Conservation (phyloP, 345 rosid genomes). For the Cochlearia excelsa region DNA sequence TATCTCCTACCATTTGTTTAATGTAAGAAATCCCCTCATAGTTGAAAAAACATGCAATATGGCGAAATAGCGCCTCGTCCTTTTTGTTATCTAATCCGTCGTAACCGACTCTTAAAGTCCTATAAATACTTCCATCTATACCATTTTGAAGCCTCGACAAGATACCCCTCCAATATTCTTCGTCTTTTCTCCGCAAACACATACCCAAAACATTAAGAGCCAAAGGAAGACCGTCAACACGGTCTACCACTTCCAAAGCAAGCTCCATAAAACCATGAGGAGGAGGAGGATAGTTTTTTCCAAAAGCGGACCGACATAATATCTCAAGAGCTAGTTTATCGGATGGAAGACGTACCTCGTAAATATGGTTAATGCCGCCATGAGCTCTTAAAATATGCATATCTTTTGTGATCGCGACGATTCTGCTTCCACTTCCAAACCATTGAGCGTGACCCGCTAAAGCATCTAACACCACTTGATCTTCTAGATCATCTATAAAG, state of each 20-base stretch:
- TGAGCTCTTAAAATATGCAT: slow-evolving; percentile 12
- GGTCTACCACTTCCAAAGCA: slow-evolving; percentile 4
- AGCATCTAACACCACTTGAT: slow-evolving; percentile 42
- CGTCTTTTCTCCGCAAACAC: background rate
- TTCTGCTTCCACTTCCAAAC: slow-evolving; percentile 50
- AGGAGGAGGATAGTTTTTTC: slow-evolving; percentile 1
- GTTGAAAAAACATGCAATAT: slow-evolving; percentile 38
- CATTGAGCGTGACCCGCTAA: slow-evolving; percentile 42
- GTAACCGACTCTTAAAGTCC: slow-evolving; percentile 28
- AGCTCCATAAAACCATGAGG: slow-evolving; percentile 1
- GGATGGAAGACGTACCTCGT: slow-evolving; percentile 14
- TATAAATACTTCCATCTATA: slow-evolving; percentile 10
- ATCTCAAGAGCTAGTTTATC: slow-evolving; percentile 21
- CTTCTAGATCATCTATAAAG: slow-evolving; percentile 59
- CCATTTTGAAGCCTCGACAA: slow-evolving; percentile 9
- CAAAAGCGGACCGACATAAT: slow-evolving; percentile 28
- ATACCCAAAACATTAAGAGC: slow-evolving; percentile 37
- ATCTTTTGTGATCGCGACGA: slow-evolving; percentile 55
- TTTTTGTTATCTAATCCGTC: slow-evolving; percentile 17
- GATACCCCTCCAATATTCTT: slow-evolving; percentile 22
- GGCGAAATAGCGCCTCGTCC: slow-evolving; percentile 31
- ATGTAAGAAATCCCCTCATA: background rate
- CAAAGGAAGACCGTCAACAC: slow-evolving; percentile 32
- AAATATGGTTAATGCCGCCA: background rate
- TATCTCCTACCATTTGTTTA: slow-evolving; percentile 11